A percentile compares a stretch with the other conserved stretches of the same genome.
phyloP scores from a whole-genome alignment of 495 filamentous ascomycete genomes.

The Rusavskia elegans region DNA sequence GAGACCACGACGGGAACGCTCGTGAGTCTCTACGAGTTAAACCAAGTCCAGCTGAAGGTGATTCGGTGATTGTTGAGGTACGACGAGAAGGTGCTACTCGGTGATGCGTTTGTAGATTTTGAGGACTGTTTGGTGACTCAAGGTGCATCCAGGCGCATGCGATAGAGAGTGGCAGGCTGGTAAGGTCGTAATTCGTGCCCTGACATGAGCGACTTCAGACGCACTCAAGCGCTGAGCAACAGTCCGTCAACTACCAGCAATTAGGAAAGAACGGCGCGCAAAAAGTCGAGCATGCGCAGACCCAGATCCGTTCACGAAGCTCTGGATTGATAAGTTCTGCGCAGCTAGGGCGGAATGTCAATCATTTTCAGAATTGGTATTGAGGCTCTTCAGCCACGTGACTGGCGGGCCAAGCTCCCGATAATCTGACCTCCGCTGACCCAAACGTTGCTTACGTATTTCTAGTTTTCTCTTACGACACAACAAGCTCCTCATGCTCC shows the following conservation, averaged over 20 bases:
- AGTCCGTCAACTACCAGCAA: constrained; percentile 4
- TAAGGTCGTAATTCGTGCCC: constrained; percentile 1
- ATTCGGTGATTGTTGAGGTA: background rate
- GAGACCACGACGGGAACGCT: too few relatives aligned
- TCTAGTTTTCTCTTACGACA: too few relatives aligned
- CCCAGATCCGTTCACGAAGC: background rate
- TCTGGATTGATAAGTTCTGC: background rate
- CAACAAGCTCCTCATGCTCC: background rate
- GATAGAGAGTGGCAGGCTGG: constrained; percentile 1
- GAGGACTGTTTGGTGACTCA: background rate
- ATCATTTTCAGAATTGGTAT: background rate
- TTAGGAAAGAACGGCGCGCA: constrained; percentile 11
- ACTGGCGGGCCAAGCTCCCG: too few relatives aligned
- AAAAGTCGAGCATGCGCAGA: constrained; percentile 9
- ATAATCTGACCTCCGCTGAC: too few relatives aligned
- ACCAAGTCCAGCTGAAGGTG: too few relatives aligned
- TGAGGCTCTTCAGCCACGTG: background rate
- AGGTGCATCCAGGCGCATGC: too few relatives aligned
- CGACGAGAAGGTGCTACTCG: background rate
- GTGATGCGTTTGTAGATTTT: background rate
- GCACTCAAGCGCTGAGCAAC: constrained; percentile 11
- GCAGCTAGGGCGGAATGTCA: background rate
- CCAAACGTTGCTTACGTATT: too few relatives aligned
- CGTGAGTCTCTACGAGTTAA: too few relatives aligned
- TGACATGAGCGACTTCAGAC: constrained; percentile 11